Percentiles rank a stretch among this genome's conserved stretches.
phyloP scores from a whole-genome alignment of 75 land plant species.

The Pinus albicaulis region DNA sequence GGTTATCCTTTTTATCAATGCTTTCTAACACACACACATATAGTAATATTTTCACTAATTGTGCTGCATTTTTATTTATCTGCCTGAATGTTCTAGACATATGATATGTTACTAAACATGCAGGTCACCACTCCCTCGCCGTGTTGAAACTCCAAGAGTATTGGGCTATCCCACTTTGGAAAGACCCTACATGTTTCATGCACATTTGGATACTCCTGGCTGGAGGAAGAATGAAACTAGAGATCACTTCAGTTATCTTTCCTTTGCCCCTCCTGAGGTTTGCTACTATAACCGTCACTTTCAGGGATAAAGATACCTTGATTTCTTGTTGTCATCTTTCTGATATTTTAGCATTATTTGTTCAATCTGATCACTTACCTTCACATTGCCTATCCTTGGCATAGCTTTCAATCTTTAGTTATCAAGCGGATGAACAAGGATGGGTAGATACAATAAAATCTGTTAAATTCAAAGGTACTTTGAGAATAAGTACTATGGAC shows the following conservation, averaged over 20 bases:
- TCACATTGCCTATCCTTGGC: slow-evolving; percentile 6
- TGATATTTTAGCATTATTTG: not conserved
- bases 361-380: not conserved
- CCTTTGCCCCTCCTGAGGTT: slow-evolving; percentile 93
- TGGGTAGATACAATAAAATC: slow-evolving; percentile 90
- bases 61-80: not conserved
- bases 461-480: slow-evolving; percentile 43
- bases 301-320: not conserved
- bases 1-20: not conserved
- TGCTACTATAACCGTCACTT: not conserved
- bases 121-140: slow-evolving; percentile 76
- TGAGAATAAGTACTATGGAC: slow-evolving; percentile 91
- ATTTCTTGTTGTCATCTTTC: not conserved
- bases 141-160: slow-evolving; percentile 40
- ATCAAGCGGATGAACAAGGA: slow-evolving; percentile 79
- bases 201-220: slow-evolving; percentile 61
- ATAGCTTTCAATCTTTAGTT: slow-evolving; percentile 63
- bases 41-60: not conserved
- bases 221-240: slow-evolving; percentile 16
- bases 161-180: slow-evolving; percentile 64
- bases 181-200: slow-evolving; percentile 47
- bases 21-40: not conserved
- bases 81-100: not conserved
- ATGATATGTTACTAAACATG: not conserved
- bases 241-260: slow-evolving; percentile 57